phyloP scores from a whole-genome alignment of 1,284 basidiomycete species.

The Ganoderma sinense region DNA sequence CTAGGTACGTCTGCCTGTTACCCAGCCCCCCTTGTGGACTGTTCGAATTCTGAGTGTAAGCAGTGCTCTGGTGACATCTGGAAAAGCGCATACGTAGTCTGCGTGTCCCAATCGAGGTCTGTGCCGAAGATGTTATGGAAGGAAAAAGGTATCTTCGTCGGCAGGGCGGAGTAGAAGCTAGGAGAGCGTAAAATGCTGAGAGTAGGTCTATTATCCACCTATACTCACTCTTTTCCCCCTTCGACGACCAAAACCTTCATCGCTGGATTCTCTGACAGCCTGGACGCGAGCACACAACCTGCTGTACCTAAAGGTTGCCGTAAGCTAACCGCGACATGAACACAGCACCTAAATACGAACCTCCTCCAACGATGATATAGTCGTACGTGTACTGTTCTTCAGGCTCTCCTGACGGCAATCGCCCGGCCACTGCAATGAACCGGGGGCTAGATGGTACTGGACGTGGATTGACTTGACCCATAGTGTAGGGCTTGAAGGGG shows the following conservation, averaged over 20 bases:
- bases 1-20: conserved; percentile 23
- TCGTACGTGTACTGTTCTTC: background rate
- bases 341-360: background rate
- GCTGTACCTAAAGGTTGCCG: conserved; percentile 13
- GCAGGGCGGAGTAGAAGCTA: background rate
- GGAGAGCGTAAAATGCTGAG: background rate
- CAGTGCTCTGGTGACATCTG: background rate
- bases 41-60: no score
- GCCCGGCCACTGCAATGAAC: background rate
- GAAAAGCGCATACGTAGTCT: background rate
- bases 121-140: background rate
- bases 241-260: conserved; percentile 10
- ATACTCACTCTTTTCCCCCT: background rate
- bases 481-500: background rate
- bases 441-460: background rate
- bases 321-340: no score
- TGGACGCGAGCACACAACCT: conserved; percentile 20
- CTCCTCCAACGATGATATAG: conserved; percentile 6
- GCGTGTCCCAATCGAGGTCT: background rate
- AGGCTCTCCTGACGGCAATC: background rate
- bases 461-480: background rate
- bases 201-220: background rate
- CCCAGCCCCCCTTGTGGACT: conserved; percentile 27
- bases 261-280: conserved; percentile 12
- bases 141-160: background rate